Evolutionary conservation across 805 yeast genomes (phyloP).

Genomic region (Metschnikowia reukaufii): DNA sequence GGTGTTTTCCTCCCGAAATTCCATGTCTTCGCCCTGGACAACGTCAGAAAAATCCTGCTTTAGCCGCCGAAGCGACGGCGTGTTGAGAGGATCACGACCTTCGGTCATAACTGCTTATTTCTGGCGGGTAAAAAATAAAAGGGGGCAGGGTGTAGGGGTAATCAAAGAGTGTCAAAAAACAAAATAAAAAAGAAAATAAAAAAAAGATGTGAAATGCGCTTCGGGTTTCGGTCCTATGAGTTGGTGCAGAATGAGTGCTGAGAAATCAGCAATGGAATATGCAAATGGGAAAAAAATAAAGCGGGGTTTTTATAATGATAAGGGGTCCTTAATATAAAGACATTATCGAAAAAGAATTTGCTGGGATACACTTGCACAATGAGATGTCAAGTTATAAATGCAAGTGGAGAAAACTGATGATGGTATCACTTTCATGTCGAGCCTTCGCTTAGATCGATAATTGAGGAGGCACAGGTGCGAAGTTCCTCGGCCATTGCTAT

Average conservation of each 20-base stretch:
- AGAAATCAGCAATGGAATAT: background rate
- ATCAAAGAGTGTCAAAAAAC: too few relatives aligned
- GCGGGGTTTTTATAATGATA: background rate
- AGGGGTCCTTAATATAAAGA: background rate
- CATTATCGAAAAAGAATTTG: background rate
- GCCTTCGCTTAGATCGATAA: background rate
- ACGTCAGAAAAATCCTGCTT: constrained; percentile 34
- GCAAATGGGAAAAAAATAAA: background rate
- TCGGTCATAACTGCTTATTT: constrained; percentile 1
- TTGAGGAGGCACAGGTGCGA: constrained; percentile 10
- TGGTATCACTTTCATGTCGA: background rate
- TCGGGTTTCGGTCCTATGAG: background rate
- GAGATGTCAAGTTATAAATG: too few relatives aligned
- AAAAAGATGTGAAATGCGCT: background rate
- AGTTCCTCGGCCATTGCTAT: background rate
- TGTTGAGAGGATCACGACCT: background rate
- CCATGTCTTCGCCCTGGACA: constrained; percentile 40
- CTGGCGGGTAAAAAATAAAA: background rate
- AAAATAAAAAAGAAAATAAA: background rate
- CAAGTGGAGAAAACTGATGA: too few relatives aligned
- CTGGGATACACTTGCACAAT: too few relatives aligned
- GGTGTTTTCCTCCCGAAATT: constrained; percentile 27
- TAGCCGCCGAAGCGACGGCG: constrained; percentile 10
- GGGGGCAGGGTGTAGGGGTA: background rate
- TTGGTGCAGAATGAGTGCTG: background rate